Evolutionary conservation across 1,284 basidiomycete genomes (phyloP).

Genomic region (Ceratobasidium sp.): DNA sequence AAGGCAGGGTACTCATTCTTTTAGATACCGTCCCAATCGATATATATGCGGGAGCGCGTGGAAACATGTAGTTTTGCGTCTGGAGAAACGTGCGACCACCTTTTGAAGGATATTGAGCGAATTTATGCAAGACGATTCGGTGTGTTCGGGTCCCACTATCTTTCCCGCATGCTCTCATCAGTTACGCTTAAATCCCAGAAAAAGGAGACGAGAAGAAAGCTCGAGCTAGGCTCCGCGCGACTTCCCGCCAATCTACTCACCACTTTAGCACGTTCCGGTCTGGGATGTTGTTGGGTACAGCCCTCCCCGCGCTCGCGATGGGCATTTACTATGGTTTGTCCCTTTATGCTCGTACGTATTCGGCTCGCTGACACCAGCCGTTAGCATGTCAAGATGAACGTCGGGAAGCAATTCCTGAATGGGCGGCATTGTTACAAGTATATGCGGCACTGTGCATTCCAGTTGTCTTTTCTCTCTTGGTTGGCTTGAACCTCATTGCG

Average conservation of each 20-base stretch:
- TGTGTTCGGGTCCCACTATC: constrained; percentile 55
- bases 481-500: constrained; percentile 82
- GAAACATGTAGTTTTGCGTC: constrained; percentile 71
- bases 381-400: constrained; percentile 71
- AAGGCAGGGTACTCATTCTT: constrained; percentile 18
- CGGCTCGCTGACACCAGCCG: neutral
- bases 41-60: constrained; percentile 59
- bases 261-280: constrained; percentile 81
- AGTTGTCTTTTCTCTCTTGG: constrained; percentile 78
- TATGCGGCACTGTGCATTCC: constrained; percentile 84
- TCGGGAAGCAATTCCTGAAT: constrained; percentile 70
- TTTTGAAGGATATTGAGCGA: constrained; percentile 80
- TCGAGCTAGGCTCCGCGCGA: constrained; percentile 71
- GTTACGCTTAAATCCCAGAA: constrained; percentile 61
- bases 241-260: constrained; percentile 68
- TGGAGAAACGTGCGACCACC: constrained; percentile 67
- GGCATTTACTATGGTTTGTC: constrained; percentile 74
- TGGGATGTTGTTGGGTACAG: constrained; percentile 81
- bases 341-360: constrained; percentile 6
- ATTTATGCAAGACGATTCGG: constrained; percentile 80
- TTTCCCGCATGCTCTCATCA: constrained; percentile 4
- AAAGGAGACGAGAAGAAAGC: constrained; percentile 87
- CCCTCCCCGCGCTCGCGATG: constrained; percentile 76
- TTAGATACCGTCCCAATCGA: constrained; percentile 54
- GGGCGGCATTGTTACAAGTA: constrained; percentile 80